Conservation (phyloP, 371 early-diverging fungal species). For the Apophysomyces elegans region DNA sequence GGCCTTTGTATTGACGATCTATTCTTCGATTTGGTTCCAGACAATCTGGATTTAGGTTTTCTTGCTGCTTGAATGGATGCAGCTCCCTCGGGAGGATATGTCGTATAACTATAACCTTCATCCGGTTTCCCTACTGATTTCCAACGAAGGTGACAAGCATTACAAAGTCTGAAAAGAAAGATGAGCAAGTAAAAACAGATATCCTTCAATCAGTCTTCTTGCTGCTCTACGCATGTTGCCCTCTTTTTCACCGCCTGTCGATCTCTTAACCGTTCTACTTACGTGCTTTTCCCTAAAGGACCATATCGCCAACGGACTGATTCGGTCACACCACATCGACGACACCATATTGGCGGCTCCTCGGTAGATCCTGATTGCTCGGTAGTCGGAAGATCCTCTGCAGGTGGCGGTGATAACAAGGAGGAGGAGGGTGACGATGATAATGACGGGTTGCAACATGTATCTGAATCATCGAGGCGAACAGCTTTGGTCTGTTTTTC, state of each 20-base stretch:
- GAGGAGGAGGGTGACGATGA: no score
- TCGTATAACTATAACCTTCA: constrained; percentile 3
- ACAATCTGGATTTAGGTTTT: background rate
- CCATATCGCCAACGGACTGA: constrained; percentile 6
- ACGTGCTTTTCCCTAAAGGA: constrained; percentile 5
- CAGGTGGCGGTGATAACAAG: no score
- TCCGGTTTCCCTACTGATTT: constrained; percentile 10
- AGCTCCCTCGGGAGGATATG: constrained; percentile 6
- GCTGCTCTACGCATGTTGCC: no score
- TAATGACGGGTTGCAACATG: background rate
- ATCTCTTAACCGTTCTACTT: background rate
- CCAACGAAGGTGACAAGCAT: constrained; percentile 9
- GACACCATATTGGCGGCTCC: constrained; percentile 3
- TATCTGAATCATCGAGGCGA: background rate
- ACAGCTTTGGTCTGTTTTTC: background rate
- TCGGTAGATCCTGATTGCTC: background rate
- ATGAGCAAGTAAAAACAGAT: background rate
- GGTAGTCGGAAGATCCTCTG: no score
- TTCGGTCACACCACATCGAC: constrained; percentile 6
- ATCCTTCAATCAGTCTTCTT: no score
- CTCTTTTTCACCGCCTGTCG: no score
- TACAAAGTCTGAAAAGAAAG: background rate
- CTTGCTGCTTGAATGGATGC: background rate
- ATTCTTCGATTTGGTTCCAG: background rate
- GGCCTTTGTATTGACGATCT: background rate